These are phyloP conservation scores for Bertia moriformis DNA, from an alignment of 2,329 filamentous ascomycete genomes.

Conservation along the genomic window DNA sequence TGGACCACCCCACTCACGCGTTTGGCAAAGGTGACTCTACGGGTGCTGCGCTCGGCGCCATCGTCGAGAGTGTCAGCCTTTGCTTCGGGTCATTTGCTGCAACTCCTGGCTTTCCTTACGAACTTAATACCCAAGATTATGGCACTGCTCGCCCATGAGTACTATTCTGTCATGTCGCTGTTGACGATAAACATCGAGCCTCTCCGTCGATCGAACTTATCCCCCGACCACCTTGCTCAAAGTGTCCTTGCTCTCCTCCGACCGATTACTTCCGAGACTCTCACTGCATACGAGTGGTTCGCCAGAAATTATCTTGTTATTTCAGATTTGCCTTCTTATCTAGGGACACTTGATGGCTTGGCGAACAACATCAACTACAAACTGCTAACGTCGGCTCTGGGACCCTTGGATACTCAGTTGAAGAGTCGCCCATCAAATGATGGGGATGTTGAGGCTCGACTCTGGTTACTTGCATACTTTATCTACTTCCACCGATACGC, in stretches of 20 bases:
- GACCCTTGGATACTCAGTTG: neutral
- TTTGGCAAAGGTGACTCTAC: slow-evolving; percentile 18
- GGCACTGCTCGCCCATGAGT: slow-evolving; percentile 17
- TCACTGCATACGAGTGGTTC: slow-evolving; percentile 27
- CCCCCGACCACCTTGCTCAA: slow-evolving; percentile 11
- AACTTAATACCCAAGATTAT: slow-evolving; percentile 21
- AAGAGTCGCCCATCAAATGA: slow-evolving; percentile 10
- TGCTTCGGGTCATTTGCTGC: slow-evolving; percentile 15
- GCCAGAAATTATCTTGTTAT: slow-evolving; percentile 26
- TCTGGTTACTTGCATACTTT: slow-evolving; percentile 44
- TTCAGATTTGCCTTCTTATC: slow-evolving; percentile 18
- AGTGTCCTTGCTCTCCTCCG: slow-evolving; percentile 22
- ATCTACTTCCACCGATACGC: slow-evolving; percentile 39
- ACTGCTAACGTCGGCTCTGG: slow-evolving; percentile 16
- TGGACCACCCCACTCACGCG: slow-evolving; percentile 22
- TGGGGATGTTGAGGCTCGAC: slow-evolving; percentile 20
- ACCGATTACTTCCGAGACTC: slow-evolving; percentile 23
- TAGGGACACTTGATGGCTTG: slow-evolving; percentile 22
- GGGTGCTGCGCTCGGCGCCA: slow-evolving; percentile 10
- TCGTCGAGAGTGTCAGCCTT: slow-evolving; percentile 3
- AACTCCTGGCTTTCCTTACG: slow-evolving; percentile 17
- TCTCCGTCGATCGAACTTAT: slow-evolving; percentile 8
- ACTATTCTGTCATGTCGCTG: slow-evolving; percentile 20
- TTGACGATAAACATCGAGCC: slow-evolving; percentile 6
- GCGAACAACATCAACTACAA: slow-evolving; percentile 33